These are phyloP conservation scores for Trichoderma polysporum DNA, from an alignment of 2,329 filamentous ascomycete species.

Conservation along the genomic window DNA sequence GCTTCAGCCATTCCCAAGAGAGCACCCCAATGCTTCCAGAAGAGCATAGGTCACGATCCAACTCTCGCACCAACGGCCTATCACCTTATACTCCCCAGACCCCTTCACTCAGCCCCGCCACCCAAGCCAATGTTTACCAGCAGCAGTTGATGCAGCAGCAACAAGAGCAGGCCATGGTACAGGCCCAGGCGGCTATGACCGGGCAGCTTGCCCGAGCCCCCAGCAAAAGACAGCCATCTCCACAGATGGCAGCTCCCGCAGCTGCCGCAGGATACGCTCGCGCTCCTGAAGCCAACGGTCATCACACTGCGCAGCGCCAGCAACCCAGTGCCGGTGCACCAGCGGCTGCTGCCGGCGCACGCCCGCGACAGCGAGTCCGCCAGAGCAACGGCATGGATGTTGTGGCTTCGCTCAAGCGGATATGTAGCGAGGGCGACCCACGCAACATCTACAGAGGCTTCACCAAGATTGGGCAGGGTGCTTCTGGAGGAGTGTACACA, in stretches of 20 bases:
- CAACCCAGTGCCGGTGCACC: slow-evolving; percentile 34
- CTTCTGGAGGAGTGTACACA: slow-evolving; percentile 92
- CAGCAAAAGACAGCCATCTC: slow-evolving; percentile 64
- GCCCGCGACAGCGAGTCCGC: slow-evolving; percentile 74
- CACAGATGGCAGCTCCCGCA: slow-evolving; percentile 28
- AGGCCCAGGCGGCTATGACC: slow-evolving; percentile 74
- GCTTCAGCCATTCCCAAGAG: slow-evolving; percentile 53
- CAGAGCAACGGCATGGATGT: slow-evolving; percentile 83
- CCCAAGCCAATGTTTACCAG: slow-evolving; percentile 53
- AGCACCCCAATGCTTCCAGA: slow-evolving; percentile 61
- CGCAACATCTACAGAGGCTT: slow-evolving; percentile 82
- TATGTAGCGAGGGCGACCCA: slow-evolving; percentile 88
- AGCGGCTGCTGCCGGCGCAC: slow-evolving; percentile 50
- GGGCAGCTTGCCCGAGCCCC: slow-evolving; percentile 69
- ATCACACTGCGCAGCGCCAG: slow-evolving; percentile 35
- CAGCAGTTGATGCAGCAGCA: slow-evolving; percentile 73
- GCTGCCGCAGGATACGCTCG: slow-evolving; percentile 34
- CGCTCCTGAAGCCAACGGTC: slow-evolving; percentile 33
- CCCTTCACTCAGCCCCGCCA: slow-evolving; percentile 36
- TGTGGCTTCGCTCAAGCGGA: slow-evolving; percentile 76
- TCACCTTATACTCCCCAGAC: slow-evolving; percentile 50
- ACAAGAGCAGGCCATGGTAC: slow-evolving; percentile 79
- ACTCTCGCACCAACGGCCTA: slow-evolving; percentile 60
- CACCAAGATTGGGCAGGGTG: slow-evolving; percentile 95
- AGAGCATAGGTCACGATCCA: slow-evolving; percentile 67